Conservation (phyloP, 192 early-diverging fungal genomes). For the Coemansia sp. region DNA sequence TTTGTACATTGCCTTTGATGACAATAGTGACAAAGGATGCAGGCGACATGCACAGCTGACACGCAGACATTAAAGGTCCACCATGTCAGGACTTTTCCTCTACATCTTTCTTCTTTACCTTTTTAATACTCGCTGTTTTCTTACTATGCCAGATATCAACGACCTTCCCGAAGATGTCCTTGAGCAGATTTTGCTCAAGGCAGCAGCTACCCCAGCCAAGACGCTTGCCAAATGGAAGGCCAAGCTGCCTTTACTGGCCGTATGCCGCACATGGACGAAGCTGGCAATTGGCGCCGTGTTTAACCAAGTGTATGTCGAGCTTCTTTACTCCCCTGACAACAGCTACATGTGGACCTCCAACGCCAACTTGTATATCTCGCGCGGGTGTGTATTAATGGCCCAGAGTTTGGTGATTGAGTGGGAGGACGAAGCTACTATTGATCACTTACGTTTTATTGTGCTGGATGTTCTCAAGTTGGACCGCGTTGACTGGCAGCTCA, state of each 20-base stretch:
- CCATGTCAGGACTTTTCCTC: neutral
- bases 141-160: neutral
- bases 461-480: neutral
- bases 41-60: neutral
- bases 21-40: neutral
- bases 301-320: neutral
- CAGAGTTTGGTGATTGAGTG: neutral
- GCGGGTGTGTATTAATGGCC: neutral
- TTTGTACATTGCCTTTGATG: neutral
- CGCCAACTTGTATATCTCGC: neutral
- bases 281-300: neutral
- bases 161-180: neutral
- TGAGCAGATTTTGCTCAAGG: neutral
- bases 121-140: neutral
- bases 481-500: neutral
- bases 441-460: neutral
- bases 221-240: neutral
- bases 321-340: neutral
- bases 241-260: neutral
- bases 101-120: neutral
- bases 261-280: neutral
- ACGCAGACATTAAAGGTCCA: neutral
- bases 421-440: neutral
- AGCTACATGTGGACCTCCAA: neutral
- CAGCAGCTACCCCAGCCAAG: neutral